Evolutionary conservation across 192 early-diverging fungal genomes (phyloP), one percentile per base, ranked within the genome.

Genomic region (Umbelopsis sp.): DNA sequence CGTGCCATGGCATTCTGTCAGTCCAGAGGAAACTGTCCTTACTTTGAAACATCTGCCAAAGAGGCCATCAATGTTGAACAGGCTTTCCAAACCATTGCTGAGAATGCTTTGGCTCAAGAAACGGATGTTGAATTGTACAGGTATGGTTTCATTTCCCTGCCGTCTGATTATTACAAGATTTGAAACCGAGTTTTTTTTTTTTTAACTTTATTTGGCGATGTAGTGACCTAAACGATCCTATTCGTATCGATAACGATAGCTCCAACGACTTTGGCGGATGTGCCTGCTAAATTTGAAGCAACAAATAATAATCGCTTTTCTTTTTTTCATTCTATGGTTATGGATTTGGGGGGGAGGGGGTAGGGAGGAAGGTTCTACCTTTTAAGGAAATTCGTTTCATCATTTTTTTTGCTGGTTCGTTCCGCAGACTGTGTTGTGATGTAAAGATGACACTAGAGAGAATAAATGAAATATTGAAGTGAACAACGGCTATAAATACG

Each of bases 11-110:
- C 92, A 66, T 99, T 96, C 95, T 98, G 97, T 77, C 91, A 95
- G 79, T 90, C 93, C 50, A 97, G 97, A 85, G 95, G 96, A 47
- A 92, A 92, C 71, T 94, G 96, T 76, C 96, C 95, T 17, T 97
- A 97, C 88, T 99, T 99, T 91, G 96, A 99, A 84, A 97, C 97
- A 9, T 92, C 90, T 73, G 98, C 98, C 44, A 99, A 98, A 82
- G 96, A 96, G 77, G 95, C 93, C 52, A 97, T 95, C 81, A 98
- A 99, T 70, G 98, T 99, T 24, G 98, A 99, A 47, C 85, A 90
- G 70, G 98, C 98, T 43, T 99, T 99, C 86, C 92, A 93, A 73
- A 95, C 93, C 36, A 94, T 98, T 83, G 97, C 96, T 44, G 91
- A 88, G 79, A 96, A 94, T 73, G 96, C 98, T 34, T 83, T 99